Evolutionary conservation across 768 basidiomycete genomes (phyloP).

Genomic region (Pleurotus tuoliensis): DNA sequence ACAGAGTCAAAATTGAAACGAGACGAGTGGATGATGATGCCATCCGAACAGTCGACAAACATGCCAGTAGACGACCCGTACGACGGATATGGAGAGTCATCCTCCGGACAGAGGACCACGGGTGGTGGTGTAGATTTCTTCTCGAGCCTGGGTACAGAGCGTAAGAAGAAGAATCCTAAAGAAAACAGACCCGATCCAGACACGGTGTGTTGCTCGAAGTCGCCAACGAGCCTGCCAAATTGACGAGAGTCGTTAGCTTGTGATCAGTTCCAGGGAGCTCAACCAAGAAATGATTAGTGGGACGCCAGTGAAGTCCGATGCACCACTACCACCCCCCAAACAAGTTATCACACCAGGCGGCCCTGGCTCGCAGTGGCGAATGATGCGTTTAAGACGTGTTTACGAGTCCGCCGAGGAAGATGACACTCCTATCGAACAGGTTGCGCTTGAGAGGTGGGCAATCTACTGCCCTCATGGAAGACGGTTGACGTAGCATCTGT

Average conservation of each 20-base stretch:
- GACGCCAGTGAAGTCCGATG: conserved; percentile 34
- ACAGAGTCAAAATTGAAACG: conserved; percentile 55
- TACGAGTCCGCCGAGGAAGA: conserved; percentile 92
- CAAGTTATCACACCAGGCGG: conserved; percentile 73
- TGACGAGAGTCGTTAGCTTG: conserved; percentile 39
- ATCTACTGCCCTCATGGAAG: not conserved
- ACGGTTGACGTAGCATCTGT: not conserved
- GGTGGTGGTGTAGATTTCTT: conserved; percentile 83
- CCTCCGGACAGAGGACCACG: conserved; percentile 39
- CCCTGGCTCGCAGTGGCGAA: conserved; percentile 93
- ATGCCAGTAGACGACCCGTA: conserved; percentile 44
- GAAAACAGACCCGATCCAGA: conserved; percentile 64
- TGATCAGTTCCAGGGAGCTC: conserved; percentile 58
- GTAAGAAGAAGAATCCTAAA: conserved; percentile 57
- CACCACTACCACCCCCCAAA: conserved; percentile 32
- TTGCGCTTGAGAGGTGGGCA: conserved; percentile 70
- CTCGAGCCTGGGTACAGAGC: conserved; percentile 76
- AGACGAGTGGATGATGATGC: conserved; percentile 87
- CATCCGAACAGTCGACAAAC: conserved; percentile 32
- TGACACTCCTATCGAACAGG: conserved; percentile 61
- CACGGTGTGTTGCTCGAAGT: conserved; percentile 41
- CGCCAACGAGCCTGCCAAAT: not conserved
- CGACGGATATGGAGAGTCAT: conserved; percentile 60
- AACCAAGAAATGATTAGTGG: conserved; percentile 54
- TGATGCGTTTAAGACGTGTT: conserved; percentile 90